Evolutionary conservation across 2,329 filamentous ascomycete genomes (phyloP), one percentile per base, ranked within the genome.

Genomic region (Xylaria sp.): DNA sequence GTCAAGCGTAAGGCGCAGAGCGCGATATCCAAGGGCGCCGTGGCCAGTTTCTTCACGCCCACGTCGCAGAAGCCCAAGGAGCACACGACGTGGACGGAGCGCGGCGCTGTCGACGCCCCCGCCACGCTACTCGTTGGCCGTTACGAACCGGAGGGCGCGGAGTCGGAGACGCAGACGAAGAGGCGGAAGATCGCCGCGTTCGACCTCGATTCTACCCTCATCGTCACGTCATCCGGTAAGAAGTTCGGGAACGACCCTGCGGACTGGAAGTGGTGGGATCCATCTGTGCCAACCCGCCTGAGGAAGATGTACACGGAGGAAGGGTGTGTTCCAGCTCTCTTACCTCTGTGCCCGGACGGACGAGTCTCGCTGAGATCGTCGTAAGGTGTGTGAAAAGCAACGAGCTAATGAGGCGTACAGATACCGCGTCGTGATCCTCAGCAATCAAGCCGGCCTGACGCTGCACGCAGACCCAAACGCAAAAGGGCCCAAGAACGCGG

Each of bases 251-350:
- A 84, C 53, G 85, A 87, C 66, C 85, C 88, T 0, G 80, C 81
- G 3, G 94, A 98, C 73, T 99, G 95, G 95, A 92, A 91, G 75
- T 99, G 95, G 95, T 98, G 93, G 92, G 80, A 96, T 74, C 69
- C 77, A 13, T 82, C 78, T 17, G 90, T 98, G 0, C 92, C 92
- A 1, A 77, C 75, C 0, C 85, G 80, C 54, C 75, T 99, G 17
- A 85, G 83, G 66, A 79, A 87, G 61, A 80, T 98, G 1, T 85
- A 92, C 70, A 66, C 77, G 6, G 80, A 86, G 10, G 85, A 95
- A 67, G 92, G 88, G 84, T 91, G 77, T 46, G 77, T 41, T 47
- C 17, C 4, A 4, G 13, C 1, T 44, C 8, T 23, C 17, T 13
- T 3, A 15, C 21, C 2, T 17, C 25, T 33, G 13, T 19, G 15